Percentiles rank a stretch among this genome's conserved stretches.
Evolutionary conservation across 2,329 filamentous ascomycete species (phyloP).

Genomic region (Pseudogymnoascus sp.): DNA sequence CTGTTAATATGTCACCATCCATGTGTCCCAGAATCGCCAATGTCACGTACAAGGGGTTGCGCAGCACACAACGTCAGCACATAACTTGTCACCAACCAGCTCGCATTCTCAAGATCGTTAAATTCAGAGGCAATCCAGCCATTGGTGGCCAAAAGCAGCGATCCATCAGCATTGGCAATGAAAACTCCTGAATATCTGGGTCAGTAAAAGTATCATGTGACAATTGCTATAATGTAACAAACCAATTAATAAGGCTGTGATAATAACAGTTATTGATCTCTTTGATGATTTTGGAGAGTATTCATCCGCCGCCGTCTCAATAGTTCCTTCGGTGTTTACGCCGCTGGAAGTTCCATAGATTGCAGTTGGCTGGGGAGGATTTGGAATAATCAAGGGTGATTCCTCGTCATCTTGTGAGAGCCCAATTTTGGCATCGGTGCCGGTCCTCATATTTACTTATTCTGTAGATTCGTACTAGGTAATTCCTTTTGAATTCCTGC

Average conservation of each 20-base stretch:
- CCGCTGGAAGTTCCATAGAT: background rate
- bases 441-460: background rate
- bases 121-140: slow-evolving; percentile 55
- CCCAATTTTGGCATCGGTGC: background rate
- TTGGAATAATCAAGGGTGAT: background rate
- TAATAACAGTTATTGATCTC: background rate
- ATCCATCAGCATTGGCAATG: slow-evolving; percentile 55
- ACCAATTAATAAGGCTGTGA: background rate
- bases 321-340: background rate
- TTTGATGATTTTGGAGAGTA: background rate
- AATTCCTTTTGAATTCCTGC: background rate
- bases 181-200: slow-evolving; percentile 45
- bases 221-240: background rate
- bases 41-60: slow-evolving; percentile 40
- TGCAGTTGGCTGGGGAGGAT: background rate
- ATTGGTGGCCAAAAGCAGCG: slow-evolving; percentile 59
- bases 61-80: slow-evolving; percentile 42
- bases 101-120: slow-evolving; percentile 45
- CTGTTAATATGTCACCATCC: background rate
- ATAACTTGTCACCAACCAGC: slow-evolving; percentile 48
- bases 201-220: background rate
- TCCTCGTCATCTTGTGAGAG: background rate
- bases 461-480: background rate
- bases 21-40: background rate
- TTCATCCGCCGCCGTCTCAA: background rate